phyloP scores from a whole-genome alignment of 2,329 filamentous ascomycete species.

The Fusarium burgessii region DNA sequence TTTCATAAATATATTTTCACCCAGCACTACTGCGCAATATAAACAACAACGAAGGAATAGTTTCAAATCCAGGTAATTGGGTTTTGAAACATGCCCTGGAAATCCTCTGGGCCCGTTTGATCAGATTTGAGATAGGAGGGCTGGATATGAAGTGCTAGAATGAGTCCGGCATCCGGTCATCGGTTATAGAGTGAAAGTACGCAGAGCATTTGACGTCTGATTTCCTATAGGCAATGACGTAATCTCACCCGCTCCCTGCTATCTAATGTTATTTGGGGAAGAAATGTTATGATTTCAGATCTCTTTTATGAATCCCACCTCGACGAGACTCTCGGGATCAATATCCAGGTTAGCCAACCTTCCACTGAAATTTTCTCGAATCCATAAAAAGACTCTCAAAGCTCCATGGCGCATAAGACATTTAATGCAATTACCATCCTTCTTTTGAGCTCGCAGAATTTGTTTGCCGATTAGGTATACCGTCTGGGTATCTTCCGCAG shows the following conservation, averaged over 20 bases:
- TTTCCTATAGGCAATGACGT: neutral
- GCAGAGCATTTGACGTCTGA: neutral
- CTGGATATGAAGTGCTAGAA: neutral
- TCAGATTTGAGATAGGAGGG: neutral
- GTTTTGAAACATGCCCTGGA: neutral
- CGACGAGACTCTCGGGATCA: slow-evolving; percentile 67
- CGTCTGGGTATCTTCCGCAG: slow-evolving; percentile 60
- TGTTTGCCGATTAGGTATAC: slow-evolving; percentile 72
- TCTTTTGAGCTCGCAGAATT: slow-evolving; percentile 62
- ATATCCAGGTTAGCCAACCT: slow-evolving; percentile 71
- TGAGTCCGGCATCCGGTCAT: neutral
- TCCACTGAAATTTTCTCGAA: slow-evolving; percentile 72
- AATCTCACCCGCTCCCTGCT: neutral
- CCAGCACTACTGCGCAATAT: too few relatives aligned
- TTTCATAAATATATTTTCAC: too few relatives aligned
- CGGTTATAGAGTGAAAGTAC: neutral
- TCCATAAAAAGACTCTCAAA: slow-evolving; percentile 69
- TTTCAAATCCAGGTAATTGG: neutral
- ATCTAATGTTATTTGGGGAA: neutral
- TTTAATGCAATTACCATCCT: slow-evolving; percentile 49
- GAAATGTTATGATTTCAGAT: slow-evolving; percentile 55
- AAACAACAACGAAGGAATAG: neutral
- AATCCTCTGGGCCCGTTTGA: neutral
- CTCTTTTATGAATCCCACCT: slow-evolving; percentile 77
- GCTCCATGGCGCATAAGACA: slow-evolving; percentile 58